Evolutionary conservation across 2,329 filamentous ascomycete species (phyloP).

Genomic region (Penicillium sp.): DNA sequence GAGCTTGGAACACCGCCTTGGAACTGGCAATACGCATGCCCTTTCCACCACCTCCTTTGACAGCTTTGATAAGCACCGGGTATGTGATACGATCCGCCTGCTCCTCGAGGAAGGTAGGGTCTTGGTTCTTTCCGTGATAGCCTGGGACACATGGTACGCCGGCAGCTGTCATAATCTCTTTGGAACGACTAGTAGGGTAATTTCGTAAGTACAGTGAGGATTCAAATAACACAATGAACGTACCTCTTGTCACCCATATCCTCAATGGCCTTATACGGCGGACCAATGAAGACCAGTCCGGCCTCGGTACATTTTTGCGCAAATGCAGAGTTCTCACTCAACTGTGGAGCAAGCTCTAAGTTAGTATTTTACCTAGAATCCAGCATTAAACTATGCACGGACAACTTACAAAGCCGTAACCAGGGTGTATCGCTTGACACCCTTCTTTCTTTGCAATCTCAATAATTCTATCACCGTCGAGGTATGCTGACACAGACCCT

Average conservation of each 20-base stretch:
- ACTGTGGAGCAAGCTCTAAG: conserved; percentile 22
- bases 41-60: conserved; percentile 60
- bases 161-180: conserved; percentile 93
- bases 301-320: conserved; percentile 80
- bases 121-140: conserved; percentile 82
- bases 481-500: conserved; percentile 73
- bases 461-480: conserved; percentile 90
- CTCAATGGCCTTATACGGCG: conserved; percentile 65
- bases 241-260: conserved; percentile 85
- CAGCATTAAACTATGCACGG: neutral
- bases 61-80: conserved; percentile 57
- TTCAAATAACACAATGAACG: neutral
- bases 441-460: conserved; percentile 73
- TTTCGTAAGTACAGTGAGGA: conserved; percentile 5
- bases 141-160: conserved; percentile 93
- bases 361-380: neutral
- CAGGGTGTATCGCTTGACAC: conserved; percentile 86
- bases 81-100: conserved; percentile 66
- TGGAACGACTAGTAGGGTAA: conserved; percentile 52
- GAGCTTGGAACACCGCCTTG: conserved; percentile 51
- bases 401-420: conserved; percentile 67
- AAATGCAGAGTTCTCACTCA: conserved; percentile 88
- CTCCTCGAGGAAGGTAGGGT: conserved; percentile 51
- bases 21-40: conserved; percentile 57
- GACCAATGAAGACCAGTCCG: conserved; percentile 88